phyloP scores from a whole-genome alignment of 2,329 filamentous ascomycete species.

The Chaetomium sp. region DNA sequence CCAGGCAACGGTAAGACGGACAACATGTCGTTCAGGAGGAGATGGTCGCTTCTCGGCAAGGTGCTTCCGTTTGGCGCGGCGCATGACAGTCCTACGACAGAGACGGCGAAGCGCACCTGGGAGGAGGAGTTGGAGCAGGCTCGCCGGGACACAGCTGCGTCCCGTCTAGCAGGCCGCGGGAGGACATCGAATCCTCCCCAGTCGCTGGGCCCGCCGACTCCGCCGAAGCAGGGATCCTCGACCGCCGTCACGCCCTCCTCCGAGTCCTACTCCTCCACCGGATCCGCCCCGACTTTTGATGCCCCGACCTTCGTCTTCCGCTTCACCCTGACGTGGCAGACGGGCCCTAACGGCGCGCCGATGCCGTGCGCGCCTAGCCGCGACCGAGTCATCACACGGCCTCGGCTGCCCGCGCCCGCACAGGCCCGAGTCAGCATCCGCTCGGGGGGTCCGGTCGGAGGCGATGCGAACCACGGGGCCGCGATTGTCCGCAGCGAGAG shows the following conservation, averaged over 20 bases:
- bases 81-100: constrained; percentile 23
- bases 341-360: constrained; percentile 26
- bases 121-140: constrained; percentile 54
- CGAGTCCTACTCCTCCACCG: constrained; percentile 55
- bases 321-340: constrained; percentile 57
- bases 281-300: constrained; percentile 57
- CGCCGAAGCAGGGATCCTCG: constrained; percentile 43
- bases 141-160: constrained; percentile 53
- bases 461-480: constrained; percentile 8
- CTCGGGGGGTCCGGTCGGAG: constrained; percentile 28
- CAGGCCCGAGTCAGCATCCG: constrained; percentile 61
- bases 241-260: constrained; percentile 44
- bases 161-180: constrained; percentile 36
- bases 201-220: constrained; percentile 38
- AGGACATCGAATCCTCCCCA: constrained; percentile 29
- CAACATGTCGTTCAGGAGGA: constrained; percentile 52
- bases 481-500: constrained; percentile 41
- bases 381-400: constrained; percentile 66
- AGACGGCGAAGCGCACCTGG: constrained; percentile 35
- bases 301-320: constrained; percentile 68
- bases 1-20: constrained; percentile 31
- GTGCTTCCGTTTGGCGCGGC: constrained; percentile 54
- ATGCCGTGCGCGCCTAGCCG: constrained; percentile 59
- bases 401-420: constrained; percentile 69
- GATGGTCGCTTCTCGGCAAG: constrained; percentile 66